Base-by-base conservation (phyloP, 495 filamentous ascomycete species). In the Penicillium robsamsonii region DNA sequence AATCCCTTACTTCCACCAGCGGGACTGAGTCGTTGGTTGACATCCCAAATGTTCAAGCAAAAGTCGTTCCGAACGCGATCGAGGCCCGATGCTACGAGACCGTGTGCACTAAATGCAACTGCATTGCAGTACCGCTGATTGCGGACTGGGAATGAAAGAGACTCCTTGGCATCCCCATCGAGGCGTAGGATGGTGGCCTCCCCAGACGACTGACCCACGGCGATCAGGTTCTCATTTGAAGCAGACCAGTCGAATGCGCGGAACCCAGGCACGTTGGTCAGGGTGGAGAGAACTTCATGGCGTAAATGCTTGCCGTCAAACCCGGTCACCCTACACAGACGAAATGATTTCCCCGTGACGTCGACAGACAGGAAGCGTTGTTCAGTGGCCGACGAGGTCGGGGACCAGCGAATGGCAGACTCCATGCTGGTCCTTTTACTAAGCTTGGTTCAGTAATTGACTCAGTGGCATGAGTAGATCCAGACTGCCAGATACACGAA, bases 161-260 rank as follows among this genome's bases (percentile, higher is more conserved):
- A 85, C 51, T 78, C 81, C 60, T 83, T 85, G 20, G 79, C 81
- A 46, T 72, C 76, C 48, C 86, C 81, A 60, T 90, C 84, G 46
- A 97, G 81, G 46, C 88, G 83, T 56, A 97, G 70, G 24, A 98
- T 80, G 46, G 87, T 88, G 55, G 92, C 89, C 60, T 94, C 86
- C 30, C 94, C 95, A 47, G 87, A 90, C 11, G 84, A 81, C 60
- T 90, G 88, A 27, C 94, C 94, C 15, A 97, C 84, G 27, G 88
- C 91, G 41, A 97, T 83, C 41, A 97, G 77, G 46, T 86, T 86
- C 70, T 84, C 83, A 58, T 90, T 79, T 17, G 80, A 77, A 10
- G 90, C 87, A 0, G 95, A 96, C 94, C 95, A 97, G 75, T 97
- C 94, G 72, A 96, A 97, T 27, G 92, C 91, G 48, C 87, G 91